These are phyloP conservation scores for Ceratobasidium sp. DNA, from an alignment of 1,284 basidiomycete genomes.

Conservation along the genomic window DNA sequence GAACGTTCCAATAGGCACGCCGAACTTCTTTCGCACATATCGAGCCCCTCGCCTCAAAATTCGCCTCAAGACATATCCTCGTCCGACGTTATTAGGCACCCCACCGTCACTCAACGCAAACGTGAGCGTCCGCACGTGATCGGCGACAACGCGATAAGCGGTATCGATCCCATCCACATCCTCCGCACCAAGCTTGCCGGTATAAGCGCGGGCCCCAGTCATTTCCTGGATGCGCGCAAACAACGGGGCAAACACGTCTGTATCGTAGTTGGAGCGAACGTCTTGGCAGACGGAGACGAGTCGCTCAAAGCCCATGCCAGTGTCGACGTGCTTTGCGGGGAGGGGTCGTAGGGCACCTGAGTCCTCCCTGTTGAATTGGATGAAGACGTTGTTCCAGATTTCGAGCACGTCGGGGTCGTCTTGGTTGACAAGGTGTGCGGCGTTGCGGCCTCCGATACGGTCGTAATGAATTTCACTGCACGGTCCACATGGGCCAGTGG, in stretches of 20 bases:
- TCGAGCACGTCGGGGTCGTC: constrained; percentile 97
- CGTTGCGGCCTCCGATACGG: constrained; percentile 93
- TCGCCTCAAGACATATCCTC: constrained; percentile 94
- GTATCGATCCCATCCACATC: constrained; percentile 96
- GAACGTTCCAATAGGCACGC: constrained; percentile 93
- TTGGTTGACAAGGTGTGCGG: constrained; percentile 89
- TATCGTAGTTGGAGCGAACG: constrained; percentile 96
- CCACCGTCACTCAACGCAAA: constrained; percentile 97
- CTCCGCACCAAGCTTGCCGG: constrained; percentile 92
- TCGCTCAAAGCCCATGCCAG: constrained; percentile 98
- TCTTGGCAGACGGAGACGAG: constrained; percentile 94
- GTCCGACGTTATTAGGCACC: constrained; percentile 94
- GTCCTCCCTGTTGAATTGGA: constrained; percentile 96
- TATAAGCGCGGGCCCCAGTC: constrained; percentile 87
- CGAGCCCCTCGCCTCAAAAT: constrained; percentile 93
- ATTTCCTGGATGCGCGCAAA: constrained; percentile 90
- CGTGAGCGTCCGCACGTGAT: constrained; percentile 95
- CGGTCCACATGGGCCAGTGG: constrained; percentile 96
- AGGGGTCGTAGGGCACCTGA: constrained; percentile 83
- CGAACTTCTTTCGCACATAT: constrained; percentile 95
- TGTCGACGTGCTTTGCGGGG: constrained; percentile 96
- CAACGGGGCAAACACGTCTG: constrained; percentile 92
- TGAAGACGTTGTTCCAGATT: constrained; percentile 99
- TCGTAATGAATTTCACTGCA: constrained; percentile 98
- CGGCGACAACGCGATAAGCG: constrained; percentile 96